Evolutionary conservation across 208 protist species (phyloP), one percentile per base, ranked within the genome.

Genomic region (Wallacemonas rigidus): DNA sequence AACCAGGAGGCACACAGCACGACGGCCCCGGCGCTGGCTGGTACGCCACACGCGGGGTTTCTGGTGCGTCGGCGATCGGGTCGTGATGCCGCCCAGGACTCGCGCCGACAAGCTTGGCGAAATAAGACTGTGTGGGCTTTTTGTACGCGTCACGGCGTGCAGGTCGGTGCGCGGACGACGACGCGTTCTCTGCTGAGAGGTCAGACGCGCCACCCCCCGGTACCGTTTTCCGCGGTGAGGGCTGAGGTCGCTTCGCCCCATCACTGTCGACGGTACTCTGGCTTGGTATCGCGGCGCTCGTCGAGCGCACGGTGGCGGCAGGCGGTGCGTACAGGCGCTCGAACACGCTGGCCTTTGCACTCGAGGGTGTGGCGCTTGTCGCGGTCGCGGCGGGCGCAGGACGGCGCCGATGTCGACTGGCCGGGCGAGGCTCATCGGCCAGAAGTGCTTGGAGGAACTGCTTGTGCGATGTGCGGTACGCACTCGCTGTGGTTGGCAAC

Each of bases 1-100:
- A 95, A 35, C 90, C 88, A 1, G 82, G 14, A 8, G 90, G 90
- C 2, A 95, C 87, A 68, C 57, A 77, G 2, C 81, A 39, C 0
- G 90, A 92, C 2, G 88, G 90, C 3, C 88, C 88, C 12, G 74
- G 83, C 0, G 90, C 81, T 7, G 77, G 76, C 14, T 80, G 85
- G 41, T 85, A 81, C 38, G 69, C 67, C 40, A 93, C 87, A 9
- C 75, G 83, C 5, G 87, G 81, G 17, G 87, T 95, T 44, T 72
- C 55, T 6, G 81, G 81, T 15, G 76, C 61, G 26, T 77, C 40
- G 11, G 64, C 74, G 36, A 86, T 47, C 7, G 61, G 60, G 69
- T 90, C 86, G 54, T 60, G 47, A 1, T 39, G 48, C 12, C 63
- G 15, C 11, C 35, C 36, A 1, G 69, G 57, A 35, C 55, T 48